Percentiles rank a stretch among this genome's conserved stretches.
Conservation (phyloP, 163 green algal species). For the Scenedesmus sp. region DNA sequence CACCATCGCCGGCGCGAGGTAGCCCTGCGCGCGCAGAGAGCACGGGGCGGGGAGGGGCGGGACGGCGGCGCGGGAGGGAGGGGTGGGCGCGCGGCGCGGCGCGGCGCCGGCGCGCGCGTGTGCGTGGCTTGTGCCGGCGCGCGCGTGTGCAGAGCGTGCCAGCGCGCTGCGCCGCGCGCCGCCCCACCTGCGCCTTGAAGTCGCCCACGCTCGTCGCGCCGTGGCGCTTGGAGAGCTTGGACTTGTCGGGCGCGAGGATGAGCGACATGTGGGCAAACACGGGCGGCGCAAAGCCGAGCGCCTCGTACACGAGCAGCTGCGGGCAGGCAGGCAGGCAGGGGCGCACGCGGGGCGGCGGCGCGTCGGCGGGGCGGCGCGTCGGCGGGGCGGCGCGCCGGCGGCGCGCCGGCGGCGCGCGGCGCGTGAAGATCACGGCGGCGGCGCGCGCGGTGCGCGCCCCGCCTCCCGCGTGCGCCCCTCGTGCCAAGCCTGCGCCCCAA, state of each 20-base stretch:
- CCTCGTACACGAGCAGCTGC: conserved; percentile 96
- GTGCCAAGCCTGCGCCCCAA: too few species aligned
- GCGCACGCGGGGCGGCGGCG: too few species aligned
- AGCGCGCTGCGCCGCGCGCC: not conserved
- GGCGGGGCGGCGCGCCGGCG: too few species aligned
- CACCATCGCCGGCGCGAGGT: conserved; percentile 93
- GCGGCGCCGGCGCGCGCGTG: too few species aligned
- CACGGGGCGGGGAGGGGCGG: not conserved
- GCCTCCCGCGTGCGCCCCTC: too few species aligned
- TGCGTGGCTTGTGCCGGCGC: not conserved
- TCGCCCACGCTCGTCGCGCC: conserved; percentile 92
- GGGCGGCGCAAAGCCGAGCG: conserved; percentile 83
- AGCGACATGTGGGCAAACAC: conserved; percentile 96
- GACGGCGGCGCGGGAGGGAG: too few species aligned
- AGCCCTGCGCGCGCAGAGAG: conserved; percentile 64
- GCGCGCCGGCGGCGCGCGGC: too few species aligned
- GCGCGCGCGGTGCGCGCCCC: too few species aligned
- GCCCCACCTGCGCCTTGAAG: conserved; percentile 79
- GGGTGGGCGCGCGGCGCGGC: too few species aligned
- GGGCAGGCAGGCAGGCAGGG: not conserved
- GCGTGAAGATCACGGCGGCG: too few species aligned
- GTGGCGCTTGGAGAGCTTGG: conserved; percentile 97
- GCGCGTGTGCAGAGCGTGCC: too few species aligned
- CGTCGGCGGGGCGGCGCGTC: too few species aligned
- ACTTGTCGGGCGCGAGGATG: conserved; percentile 97